Conservation (phyloP, 192 early-diverging fungal genomes). For the Umbelopsis sp. region DNA sequence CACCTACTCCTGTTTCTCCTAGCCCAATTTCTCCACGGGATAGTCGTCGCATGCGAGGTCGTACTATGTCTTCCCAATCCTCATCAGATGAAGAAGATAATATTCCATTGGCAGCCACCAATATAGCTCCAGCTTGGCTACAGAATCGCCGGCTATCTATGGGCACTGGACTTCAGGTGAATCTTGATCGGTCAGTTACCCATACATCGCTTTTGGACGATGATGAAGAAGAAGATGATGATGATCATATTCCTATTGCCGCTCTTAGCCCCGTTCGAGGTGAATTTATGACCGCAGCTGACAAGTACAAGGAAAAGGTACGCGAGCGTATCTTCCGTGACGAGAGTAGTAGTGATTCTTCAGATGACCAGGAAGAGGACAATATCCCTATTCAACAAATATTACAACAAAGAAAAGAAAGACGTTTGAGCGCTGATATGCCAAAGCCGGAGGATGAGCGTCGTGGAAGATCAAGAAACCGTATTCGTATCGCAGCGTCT, state of each 20-base stretch:
- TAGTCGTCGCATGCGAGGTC: not conserved
- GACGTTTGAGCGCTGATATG: not conserved
- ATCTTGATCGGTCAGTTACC: slow-evolving; percentile 1
- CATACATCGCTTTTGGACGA: slow-evolving; percentile 26
- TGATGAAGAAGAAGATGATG: slow-evolving; percentile 33
- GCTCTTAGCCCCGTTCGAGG: not conserved
- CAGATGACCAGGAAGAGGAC: slow-evolving; percentile 5
- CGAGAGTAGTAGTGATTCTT: not conserved
- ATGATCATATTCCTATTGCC: slow-evolving; percentile 33
- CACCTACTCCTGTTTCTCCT: not conserved
- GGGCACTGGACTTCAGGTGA: not conserved
- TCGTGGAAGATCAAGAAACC: not conserved
- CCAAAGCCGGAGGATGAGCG: not conserved
- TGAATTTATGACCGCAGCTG: slow-evolving; percentile 24
- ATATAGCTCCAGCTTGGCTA: not conserved
- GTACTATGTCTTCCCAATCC: not conserved
- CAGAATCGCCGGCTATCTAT: not conserved
- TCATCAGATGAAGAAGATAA: not conserved
- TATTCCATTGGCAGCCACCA: slow-evolving; percentile 5
- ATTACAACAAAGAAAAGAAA: not conserved
- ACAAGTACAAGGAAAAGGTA: slow-evolving; percentile 34
- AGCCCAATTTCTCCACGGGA: slow-evolving; percentile 14
- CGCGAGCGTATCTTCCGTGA: slow-evolving; percentile 14
- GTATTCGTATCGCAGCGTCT: not conserved
- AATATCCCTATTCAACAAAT: slow-evolving; percentile 2